A percentile compares a stretch with the other conserved stretches of the same genome.
phyloP scores from a whole-genome alignment of 495 filamentous ascomycete genomes.

The Jackrogersella multiformis region DNA sequence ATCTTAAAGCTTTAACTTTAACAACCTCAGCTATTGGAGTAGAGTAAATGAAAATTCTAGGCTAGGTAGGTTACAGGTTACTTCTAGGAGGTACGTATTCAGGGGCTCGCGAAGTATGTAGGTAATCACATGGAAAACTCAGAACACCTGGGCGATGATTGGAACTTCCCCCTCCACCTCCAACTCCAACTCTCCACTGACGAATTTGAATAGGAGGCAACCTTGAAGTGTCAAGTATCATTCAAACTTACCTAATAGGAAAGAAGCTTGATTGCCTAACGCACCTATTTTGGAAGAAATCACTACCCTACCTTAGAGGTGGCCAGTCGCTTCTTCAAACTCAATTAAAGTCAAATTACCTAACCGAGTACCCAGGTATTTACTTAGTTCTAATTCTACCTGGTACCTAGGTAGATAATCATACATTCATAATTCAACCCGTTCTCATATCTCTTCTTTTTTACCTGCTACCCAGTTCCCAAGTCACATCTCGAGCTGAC shows the following conservation, averaged over 20 bases:
- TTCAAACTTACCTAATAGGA: conserved; percentile 3
- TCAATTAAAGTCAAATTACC: neutral
- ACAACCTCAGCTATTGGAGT: no score
- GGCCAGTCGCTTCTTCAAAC: neutral
- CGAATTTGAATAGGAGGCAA: neutral
- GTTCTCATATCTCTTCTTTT: neutral
- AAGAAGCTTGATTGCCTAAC: neutral
- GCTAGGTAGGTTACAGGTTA: no score
- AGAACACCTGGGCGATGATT: no score
- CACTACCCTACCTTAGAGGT: neutral
- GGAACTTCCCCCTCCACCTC: neutral
- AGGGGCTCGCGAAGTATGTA: conserved; percentile 8
- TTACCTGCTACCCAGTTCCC: neutral
- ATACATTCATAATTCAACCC: neutral
- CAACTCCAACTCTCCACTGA: no score
- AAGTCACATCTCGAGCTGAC: neutral
- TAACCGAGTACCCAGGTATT: no score
- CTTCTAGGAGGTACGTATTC: no score
- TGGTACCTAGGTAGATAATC: neutral
- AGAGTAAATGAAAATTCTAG: no score
- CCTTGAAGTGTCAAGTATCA: neutral
- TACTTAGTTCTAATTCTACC: no score
- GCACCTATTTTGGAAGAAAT: neutral
- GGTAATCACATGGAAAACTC: neutral
- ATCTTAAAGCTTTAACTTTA: no score